These are phyloP conservation scores for Epichloe glyceriae DNA, from an alignment of 2,329 filamentous ascomycete genomes.

Conservation along the genomic window DNA sequence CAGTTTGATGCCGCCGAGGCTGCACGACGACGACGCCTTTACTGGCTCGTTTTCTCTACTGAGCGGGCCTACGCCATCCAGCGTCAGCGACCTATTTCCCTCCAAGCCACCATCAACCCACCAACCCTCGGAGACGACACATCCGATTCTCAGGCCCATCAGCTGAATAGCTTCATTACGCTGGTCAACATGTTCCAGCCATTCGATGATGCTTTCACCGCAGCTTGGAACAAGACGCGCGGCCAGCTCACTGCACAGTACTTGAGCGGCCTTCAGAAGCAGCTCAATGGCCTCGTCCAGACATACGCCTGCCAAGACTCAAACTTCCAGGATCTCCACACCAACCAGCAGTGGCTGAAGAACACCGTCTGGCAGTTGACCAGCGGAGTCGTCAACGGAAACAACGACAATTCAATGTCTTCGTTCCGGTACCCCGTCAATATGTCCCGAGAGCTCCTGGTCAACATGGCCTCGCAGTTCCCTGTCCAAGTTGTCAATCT, in stretches of 20 bases:
- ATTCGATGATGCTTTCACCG: conserved; percentile 52
- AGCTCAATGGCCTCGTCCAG: conserved; percentile 43
- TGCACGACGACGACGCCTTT: conserved; percentile 51
- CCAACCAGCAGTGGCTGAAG: conserved; percentile 54
- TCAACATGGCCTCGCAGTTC: conserved; percentile 56
- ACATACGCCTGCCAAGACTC: conserved; percentile 39
- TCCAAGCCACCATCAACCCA: conserved; percentile 56
- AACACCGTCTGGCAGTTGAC: conserved; percentile 51
- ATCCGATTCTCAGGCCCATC: conserved; percentile 38
- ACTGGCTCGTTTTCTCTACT: conserved; percentile 59
- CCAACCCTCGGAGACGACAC: conserved; percentile 50
- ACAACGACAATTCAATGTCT: conserved; percentile 40
- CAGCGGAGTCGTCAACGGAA: conserved; percentile 33
- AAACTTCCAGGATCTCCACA: conserved; percentile 40
- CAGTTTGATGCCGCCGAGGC: conserved; percentile 46
- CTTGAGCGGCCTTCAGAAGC: conserved; percentile 46
- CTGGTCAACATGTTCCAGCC: conserved; percentile 51
- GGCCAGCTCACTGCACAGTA: conserved; percentile 43
- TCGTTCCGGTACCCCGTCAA: conserved; percentile 52
- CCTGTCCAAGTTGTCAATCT: conserved; percentile 65
- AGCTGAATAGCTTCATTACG: conserved; percentile 43
- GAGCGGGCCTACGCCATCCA: conserved; percentile 64
- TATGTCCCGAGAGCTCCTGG: conserved; percentile 48
- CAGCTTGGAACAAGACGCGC: conserved; percentile 53
- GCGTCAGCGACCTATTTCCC: conserved; percentile 53